A percentile compares a stretch with the other conserved stretches of the same genome.
phyloP scores from a whole-genome alignment of 2,329 filamentous ascomycete species.

The Fusarium sp. region DNA sequence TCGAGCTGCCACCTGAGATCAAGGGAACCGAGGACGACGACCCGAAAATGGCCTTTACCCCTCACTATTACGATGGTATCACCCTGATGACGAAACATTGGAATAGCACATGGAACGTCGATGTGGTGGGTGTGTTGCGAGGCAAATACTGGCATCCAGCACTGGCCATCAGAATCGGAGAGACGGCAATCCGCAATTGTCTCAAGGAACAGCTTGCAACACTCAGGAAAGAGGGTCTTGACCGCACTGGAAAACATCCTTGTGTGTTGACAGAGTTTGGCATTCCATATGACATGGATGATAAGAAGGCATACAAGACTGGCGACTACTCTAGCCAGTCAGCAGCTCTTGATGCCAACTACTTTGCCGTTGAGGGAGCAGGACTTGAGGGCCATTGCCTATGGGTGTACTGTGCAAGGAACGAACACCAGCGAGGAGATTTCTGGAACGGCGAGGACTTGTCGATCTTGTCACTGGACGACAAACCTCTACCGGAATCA shows the following conservation, averaged over 20 bases:
- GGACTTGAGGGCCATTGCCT: slow-evolving; percentile 86
- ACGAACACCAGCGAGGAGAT: slow-evolving; percentile 90
- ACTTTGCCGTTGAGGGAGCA: slow-evolving; percentile 90
- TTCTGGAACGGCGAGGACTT: slow-evolving; percentile 98
- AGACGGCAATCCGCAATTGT: slow-evolving; percentile 93
- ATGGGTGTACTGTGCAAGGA: slow-evolving; percentile 88
- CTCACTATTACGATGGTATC: slow-evolving; percentile 97
- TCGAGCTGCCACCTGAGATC: slow-evolving; percentile 90
- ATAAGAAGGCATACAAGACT: slow-evolving; percentile 93
- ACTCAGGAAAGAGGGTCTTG: slow-evolving; percentile 86
- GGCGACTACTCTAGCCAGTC: slow-evolving; percentile 95
- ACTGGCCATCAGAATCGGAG: slow-evolving; percentile 92
- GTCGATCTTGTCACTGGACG: slow-evolving; percentile 88
- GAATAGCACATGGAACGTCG: slow-evolving; percentile 97
- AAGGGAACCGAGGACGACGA: slow-evolving; percentile 93
- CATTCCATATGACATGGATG: slow-evolving; percentile 98
- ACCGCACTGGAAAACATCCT: slow-evolving; percentile 89
- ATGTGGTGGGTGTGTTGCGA: slow-evolving; percentile 90
- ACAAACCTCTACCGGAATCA: slow-evolving; percentile 71
- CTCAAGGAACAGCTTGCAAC: slow-evolving; percentile 87
- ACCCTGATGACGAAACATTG: slow-evolving; percentile 98
- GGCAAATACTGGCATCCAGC: slow-evolving; percentile 90
- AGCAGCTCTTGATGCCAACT: slow-evolving; percentile 94
- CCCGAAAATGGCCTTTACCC: slow-evolving; percentile 88
- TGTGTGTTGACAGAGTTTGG: slow-evolving; percentile 95